Evolutionary conservation across 2,329 filamentous ascomycete genomes (phyloP).

Genomic region (Phyllosticta paracitricarpa): DNA sequence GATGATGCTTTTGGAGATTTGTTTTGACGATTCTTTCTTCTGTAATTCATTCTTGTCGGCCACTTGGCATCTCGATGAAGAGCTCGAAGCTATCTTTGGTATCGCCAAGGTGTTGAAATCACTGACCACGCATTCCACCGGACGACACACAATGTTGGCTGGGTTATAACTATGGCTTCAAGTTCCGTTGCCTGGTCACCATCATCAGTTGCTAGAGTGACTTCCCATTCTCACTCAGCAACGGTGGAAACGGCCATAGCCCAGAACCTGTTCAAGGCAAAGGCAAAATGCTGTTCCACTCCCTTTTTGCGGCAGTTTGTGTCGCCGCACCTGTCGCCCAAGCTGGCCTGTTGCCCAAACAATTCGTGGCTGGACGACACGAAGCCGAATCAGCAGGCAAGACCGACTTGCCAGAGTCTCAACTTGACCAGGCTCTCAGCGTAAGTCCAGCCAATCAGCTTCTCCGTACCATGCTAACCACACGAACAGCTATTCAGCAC

Average conservation of each 20-base stretch:
- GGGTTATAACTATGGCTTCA: neutral
- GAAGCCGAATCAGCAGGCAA: neutral
- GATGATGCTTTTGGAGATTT: neutral
- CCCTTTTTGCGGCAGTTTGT: neutral
- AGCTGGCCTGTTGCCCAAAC: neutral
- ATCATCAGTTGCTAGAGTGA: constrained; percentile 8
- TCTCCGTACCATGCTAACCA: neutral
- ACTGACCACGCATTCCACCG: neutral
- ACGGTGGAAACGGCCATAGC: neutral
- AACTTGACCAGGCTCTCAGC: neutral
- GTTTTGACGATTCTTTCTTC: neutral
- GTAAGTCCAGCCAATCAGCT: neutral
- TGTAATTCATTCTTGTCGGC: neutral
- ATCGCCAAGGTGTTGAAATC: neutral
- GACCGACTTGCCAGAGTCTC: neutral
- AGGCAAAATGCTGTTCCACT: neutral
- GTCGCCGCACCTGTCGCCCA: neutral
- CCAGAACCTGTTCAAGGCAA: neutral
- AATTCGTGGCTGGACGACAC: neutral
- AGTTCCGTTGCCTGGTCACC: constrained; percentile 1
- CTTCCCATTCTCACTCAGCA: neutral
- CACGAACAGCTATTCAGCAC: neutral
- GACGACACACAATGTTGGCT: neutral
- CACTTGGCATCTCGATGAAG: neutral
- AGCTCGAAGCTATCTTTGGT: neutral